Conservation (phyloP, 2,329 filamentous ascomycete genomes). For the Monilinia vaccinii-corymbosi region DNA sequence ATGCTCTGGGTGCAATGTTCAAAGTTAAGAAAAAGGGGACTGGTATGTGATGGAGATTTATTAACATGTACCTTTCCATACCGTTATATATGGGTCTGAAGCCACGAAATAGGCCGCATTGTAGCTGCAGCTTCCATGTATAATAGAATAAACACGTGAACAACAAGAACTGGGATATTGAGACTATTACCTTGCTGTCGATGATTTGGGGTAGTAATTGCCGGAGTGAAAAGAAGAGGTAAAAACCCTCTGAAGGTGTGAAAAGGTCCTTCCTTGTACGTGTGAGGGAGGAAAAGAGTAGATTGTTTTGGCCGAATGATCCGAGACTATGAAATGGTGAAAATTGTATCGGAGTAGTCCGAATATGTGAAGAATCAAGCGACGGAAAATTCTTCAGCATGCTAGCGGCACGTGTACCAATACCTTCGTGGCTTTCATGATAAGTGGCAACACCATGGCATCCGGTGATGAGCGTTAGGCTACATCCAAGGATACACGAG, state of each 20-base stretch:
- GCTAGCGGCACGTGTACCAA: not conserved
- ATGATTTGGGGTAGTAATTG: too few species aligned
- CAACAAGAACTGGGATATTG: not conserved
- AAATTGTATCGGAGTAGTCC: not conserved
- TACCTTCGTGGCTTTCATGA: not conserved
- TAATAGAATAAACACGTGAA: not conserved
- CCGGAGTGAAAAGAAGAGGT: not conserved
- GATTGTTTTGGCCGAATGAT: not conserved
- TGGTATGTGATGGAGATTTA: not conserved
- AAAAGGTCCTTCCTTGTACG: not conserved
- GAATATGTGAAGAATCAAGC: not conserved
- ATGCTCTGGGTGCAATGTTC: not conserved
- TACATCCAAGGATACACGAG: not conserved
- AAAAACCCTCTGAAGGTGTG: not conserved
- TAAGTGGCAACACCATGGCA: not conserved
- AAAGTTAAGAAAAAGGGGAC: not conserved
- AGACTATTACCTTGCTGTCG: not conserved
- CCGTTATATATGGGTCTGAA: not conserved
- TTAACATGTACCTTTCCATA: not conserved
- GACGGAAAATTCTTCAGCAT: not conserved
- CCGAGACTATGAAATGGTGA: not conserved
- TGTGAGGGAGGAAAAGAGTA: not conserved
- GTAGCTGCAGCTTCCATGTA: not conserved
- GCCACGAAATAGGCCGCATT: not conserved
- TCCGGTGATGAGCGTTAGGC: not conserved